These are phyloP conservation scores for Aspergillus aculeatinus DNA, from an alignment of 2,329 filamentous ascomycete species.

Conservation along the genomic window DNA sequence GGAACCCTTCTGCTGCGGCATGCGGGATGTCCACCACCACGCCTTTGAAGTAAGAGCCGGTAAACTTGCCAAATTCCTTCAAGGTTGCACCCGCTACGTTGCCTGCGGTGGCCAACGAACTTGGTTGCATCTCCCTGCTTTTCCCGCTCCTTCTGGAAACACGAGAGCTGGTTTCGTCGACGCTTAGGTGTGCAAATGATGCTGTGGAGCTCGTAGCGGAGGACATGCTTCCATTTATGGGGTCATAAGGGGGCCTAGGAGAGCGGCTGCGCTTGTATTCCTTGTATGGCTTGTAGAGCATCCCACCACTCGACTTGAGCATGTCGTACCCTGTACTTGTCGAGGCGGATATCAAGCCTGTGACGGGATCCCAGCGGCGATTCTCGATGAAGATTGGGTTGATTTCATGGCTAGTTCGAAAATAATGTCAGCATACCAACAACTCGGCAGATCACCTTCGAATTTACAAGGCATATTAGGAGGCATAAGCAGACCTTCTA, in stretches of 20 bases:
- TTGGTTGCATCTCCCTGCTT: not conserved
- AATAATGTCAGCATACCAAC: not conserved
- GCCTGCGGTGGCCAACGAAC: slow-evolving; percentile 7
- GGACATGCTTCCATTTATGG: not conserved
- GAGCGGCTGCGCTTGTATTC: slow-evolving; percentile 19
- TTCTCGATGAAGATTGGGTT: slow-evolving; percentile 36
- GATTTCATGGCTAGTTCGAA: slow-evolving; percentile 21
- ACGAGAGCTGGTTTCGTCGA: not conserved
- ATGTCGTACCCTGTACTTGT: slow-evolving; percentile 28
- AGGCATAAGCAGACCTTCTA: slow-evolving; percentile 19
- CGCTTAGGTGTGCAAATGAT: not conserved
- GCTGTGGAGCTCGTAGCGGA: not conserved
- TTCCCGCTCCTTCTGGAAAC: not conserved
- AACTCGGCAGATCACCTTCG: not conserved
- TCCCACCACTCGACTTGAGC: slow-evolving; percentile 25
- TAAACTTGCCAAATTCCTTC: slow-evolving; percentile 27
- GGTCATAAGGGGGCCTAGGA: not conserved
- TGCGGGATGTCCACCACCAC: slow-evolving; percentile 38
- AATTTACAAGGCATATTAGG: not conserved
- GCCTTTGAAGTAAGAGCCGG: slow-evolving; percentile 32
- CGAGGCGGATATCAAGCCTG: slow-evolving; percentile 26
- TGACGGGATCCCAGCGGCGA: slow-evolving; percentile 36
- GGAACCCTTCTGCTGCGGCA: slow-evolving; percentile 38
- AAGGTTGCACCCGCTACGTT: slow-evolving; percentile 17
- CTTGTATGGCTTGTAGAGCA: slow-evolving; percentile 31